Evolutionary conservation across 768 basidiomycete genomes (phyloP), one percentile per base, ranked within the genome.

Genomic region (Epithele typhae): DNA sequence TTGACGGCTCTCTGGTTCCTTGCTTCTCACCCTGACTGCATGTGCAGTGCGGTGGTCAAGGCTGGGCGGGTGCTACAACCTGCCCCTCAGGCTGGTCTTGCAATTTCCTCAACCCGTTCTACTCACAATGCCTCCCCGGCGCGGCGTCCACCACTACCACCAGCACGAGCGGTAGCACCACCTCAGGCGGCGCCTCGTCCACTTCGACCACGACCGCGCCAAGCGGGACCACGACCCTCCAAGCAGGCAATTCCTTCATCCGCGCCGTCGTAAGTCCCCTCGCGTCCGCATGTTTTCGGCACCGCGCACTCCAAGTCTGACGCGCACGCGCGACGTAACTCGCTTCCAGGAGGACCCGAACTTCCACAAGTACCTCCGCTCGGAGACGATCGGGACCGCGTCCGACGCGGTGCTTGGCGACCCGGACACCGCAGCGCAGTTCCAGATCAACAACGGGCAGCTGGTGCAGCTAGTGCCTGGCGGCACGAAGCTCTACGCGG

Each of bases 291-390:
- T n/a, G n/a, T n/a, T 8, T 14, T 19, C 35, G 6, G 15, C 17
- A 6, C 18, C 18, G 18, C 15, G 7, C 8, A 8, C 35, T 36
- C 6, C n/a, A 7, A n/a, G n/a, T 8, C 18, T 36, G 35, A n/a
- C n/a, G n/a, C n/a, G n/a, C n/a, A 36, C 12, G 8, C 12, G 17
- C 15, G 35, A n/a, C 35, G 6, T 19, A 17, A 8, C 8, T 36
- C 15, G 6, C 6, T 36, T 22, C 7, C 48, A 79, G 77, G 74
- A 70, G 47, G 73, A 70, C 27, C 78, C 78, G 3, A 77, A 79
- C 62, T 80, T 79, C 73, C 79, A 79, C 62, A 69, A 79, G 53
- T 81, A 82, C 60, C 73, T 83, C 25, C 74, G 72, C 35, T 78
- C 79, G 15, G 69, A 78, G 52, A 67, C 70, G 0, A 52, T 63